These are phyloP conservation scores for Tetrahymena thermophila DNA, from an alignment of 73 alveolate species.

Conservation along the genomic window DNA sequence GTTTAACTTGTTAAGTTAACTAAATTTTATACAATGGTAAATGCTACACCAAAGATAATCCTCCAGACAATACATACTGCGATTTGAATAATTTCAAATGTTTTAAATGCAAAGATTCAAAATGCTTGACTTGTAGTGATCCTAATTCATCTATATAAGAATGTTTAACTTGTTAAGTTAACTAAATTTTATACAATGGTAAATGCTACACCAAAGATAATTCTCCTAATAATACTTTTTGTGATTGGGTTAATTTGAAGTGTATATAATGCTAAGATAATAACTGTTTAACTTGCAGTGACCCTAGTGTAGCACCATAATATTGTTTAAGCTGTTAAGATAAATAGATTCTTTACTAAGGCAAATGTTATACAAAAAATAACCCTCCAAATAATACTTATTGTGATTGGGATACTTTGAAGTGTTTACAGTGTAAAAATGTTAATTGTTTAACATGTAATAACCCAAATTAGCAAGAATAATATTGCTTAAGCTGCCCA, in stretches of 20 bases:
- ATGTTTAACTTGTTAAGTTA: not conserved
- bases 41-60: not conserved
- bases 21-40: not conserved
- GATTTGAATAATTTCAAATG: not conserved
- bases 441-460: not conserved
- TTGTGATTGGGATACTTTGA: not conserved
- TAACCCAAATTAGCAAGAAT: not conserved
- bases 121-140: not conserved
- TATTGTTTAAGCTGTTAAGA: not conserved
- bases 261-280: not conserved
- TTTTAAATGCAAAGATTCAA: not conserved
- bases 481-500: not conserved
- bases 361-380: not conserved
- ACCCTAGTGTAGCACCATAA: not conserved
- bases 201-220: not conserved
- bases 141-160: not conserved
- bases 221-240: not conserved
- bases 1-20: not conserved
- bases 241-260: not conserved
- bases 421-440: not conserved
- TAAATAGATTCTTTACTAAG: not conserved
- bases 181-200: not conserved
- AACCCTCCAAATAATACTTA: not conserved
- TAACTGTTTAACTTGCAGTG: not conserved
- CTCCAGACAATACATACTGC: not conserved